Conservation (phyloP, 2,329 filamentous ascomycete species). For the Neophaeococcomyces mojaviensis region DNA sequence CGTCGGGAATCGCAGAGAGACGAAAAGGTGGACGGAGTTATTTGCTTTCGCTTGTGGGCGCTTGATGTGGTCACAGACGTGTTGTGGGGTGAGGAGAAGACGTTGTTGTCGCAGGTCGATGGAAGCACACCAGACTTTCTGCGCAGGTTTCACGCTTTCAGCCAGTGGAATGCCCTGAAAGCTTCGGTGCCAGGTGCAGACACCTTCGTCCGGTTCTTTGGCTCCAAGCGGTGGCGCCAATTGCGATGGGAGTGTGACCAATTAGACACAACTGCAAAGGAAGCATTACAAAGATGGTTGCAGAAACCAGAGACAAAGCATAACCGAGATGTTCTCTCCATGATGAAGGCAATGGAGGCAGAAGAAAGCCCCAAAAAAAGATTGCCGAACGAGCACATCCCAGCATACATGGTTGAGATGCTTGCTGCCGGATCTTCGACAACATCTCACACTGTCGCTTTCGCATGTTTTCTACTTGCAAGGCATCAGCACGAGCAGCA, state of each 20-base stretch:
- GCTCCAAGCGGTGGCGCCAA: background rate
- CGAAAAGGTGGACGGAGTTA: background rate
- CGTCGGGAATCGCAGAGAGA: background rate
- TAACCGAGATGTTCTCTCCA: background rate
- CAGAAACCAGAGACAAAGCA: background rate
- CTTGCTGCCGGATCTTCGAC: conserved; percentile 1
- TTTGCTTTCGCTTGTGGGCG: conserved; percentile 1
- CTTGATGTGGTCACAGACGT: conserved; percentile 3
- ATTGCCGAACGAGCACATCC: background rate
- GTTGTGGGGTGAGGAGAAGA: background rate
- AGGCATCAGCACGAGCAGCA: background rate
- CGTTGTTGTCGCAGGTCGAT: background rate
- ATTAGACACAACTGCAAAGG: background rate
- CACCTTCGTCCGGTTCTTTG: background rate
- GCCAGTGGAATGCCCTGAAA: conserved; percentile 1
- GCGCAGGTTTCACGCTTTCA: conserved; percentile 1
- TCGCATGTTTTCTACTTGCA: background rate
- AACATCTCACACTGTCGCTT: background rate
- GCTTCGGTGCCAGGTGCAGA: background rate
- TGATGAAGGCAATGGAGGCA: background rate
- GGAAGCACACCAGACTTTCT: background rate
- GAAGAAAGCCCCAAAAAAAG: background rate
- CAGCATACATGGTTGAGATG: conserved; percentile 1
- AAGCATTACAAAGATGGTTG: background rate
- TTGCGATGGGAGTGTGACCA: too few relatives aligned